Evolutionary conservation across 2,329 filamentous ascomycete species (phyloP), one percentile per base, ranked within the genome.

Genomic region (Curvularia sp.): DNA sequence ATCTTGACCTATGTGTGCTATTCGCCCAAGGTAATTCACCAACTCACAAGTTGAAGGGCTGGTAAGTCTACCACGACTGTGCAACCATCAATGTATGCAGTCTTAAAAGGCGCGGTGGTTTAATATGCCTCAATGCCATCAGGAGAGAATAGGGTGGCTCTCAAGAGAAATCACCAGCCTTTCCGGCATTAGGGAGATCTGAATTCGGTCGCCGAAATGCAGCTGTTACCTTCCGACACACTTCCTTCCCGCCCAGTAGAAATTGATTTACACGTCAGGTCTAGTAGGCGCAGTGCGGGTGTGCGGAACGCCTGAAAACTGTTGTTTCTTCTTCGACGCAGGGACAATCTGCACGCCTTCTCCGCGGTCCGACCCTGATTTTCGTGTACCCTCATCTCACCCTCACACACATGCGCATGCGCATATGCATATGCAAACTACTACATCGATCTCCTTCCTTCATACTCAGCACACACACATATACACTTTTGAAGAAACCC

Each of bases 331-430:
- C 13, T 19, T 28, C 25, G 23, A 47, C 18, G 43, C 43, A 47
- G 43, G 43, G 43, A 47, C 43, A 5, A 47, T 47, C 27, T 47
- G 28, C 28, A 7, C 28, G 27, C 27, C 9, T 47, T 47, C 43
- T 42, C 39, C 21, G 23, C 43, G 43, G 27, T 34, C 18, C 27
- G 43, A 10, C 28, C 43, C 43, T 32, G 9, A 47, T 21, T 21
- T 32, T 7, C 18, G 18, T 21, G 27, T 32, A 7, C 27, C 27
- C 27, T 18, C 25, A 18, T 19, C n/a, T 32, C n/a, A 12, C 27
- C n/a, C 13, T 7, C 39, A 6, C 19, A 2, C 19, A 42, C 12
- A 42, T n/a, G n/a, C n/a, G n/a, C 39, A 21, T 9, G 21, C n/a
- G 19, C 21, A 42, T 15, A 15, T 15, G 3, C 34, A 36, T n/a